Conservation (phyloP, 2,329 filamentous ascomycete genomes). For the Didymella pomorum region DNA sequence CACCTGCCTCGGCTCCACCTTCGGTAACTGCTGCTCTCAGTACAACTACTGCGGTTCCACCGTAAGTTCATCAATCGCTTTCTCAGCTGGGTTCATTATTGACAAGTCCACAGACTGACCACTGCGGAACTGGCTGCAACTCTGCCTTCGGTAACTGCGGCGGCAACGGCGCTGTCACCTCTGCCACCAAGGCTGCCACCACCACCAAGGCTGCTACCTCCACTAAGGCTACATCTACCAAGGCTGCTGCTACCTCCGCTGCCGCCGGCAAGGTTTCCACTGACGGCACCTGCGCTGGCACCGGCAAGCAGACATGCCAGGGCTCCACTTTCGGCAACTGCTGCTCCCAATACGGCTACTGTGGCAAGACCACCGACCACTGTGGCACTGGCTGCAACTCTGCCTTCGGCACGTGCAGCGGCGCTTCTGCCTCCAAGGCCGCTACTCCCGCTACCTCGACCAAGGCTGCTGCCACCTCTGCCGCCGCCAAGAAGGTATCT, state of each 20-base stretch:
- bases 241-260: slow-evolving; percentile 11
- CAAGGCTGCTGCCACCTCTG: slow-evolving; percentile 10
- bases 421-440: slow-evolving; percentile 13
- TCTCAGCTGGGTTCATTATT: too few relatives aligned
- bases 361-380: slow-evolving; percentile 26
- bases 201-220: slow-evolving; percentile 15
- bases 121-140: slow-evolving; percentile 47
- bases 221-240: slow-evolving; percentile 14
- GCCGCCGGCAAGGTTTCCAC: slow-evolving; percentile 32
- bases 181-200: slow-evolving; percentile 14
- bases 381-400: slow-evolving; percentile 45
- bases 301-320: slow-evolving; percentile 49
- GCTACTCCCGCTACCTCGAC: slow-evolving; percentile 9
- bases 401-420: slow-evolving; percentile 43
- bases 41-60: slow-evolving; percentile 1
- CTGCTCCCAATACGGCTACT: slow-evolving; percentile 49
- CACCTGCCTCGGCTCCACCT: slow-evolving; percentile 55
- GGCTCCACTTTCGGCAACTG: slow-evolving; percentile 56
- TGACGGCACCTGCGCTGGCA: slow-evolving; percentile 42
- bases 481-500: slow-evolving; percentile 29
- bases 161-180: slow-evolving; percentile 18
- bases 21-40: slow-evolving; percentile 57
- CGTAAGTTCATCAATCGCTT: too few relatives aligned
- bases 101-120: slow-evolving; percentile 16
- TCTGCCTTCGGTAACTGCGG: slow-evolving; percentile 41